Percentiles rank a stretch among this genome's conserved stretches.
Evolutionary conservation across 768 basidiomycete species (phyloP).

Genomic region (Rhodosporidiobolus sp.): DNA sequence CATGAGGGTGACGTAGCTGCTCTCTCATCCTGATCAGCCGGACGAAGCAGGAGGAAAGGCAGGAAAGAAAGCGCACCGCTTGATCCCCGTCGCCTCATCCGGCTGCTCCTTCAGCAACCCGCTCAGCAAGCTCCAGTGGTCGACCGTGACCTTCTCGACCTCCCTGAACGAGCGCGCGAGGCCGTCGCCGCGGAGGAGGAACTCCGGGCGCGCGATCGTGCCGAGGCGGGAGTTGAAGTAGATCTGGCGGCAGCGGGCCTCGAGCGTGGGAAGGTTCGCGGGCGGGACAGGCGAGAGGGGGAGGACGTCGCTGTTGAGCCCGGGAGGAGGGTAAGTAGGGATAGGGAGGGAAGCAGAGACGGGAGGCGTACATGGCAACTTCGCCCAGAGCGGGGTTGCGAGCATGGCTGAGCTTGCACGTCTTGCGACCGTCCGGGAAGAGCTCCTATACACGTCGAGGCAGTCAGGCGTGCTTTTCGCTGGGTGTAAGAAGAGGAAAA

Average conservation of each 20-base stretch:
- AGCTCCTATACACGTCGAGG: not conserved
- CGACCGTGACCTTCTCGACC: not conserved
- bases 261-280: not conserved
- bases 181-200: slow-evolving; percentile 14
- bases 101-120: not conserved
- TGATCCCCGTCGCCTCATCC: not conserved
- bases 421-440: slow-evolving; percentile 6
- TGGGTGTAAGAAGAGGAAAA: not conserved
- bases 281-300: not conserved
- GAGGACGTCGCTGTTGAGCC: not conserved
- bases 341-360: no score
- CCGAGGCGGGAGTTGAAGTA: slow-evolving; percentile 13
- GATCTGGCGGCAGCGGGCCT: not conserved
- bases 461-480: not conserved
- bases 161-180: not conserved
- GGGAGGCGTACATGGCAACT: not conserved
- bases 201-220: not conserved
- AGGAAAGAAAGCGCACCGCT: no score
- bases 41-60: not conserved
- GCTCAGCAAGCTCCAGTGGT: not conserved
- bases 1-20: not conserved
- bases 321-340: no score
- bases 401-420: slow-evolving; percentile 13
- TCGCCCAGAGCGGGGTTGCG: slow-evolving; percentile 14
- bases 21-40: no score